Evolutionary conservation across 2,329 filamentous ascomycete species (phyloP).

Genomic region (Aspergillaceae sp.): DNA sequence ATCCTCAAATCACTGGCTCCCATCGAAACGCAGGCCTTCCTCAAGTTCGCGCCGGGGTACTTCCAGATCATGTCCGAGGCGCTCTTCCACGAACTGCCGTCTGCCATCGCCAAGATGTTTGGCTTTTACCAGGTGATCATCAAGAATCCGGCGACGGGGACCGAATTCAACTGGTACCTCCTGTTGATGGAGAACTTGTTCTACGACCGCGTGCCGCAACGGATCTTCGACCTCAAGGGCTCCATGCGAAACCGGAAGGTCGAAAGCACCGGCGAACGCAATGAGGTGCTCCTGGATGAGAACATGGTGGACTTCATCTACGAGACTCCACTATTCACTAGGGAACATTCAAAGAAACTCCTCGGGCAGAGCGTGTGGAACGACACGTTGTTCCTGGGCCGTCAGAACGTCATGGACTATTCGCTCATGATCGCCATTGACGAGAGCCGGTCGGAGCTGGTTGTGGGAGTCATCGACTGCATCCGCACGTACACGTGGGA

Average conservation of each 20-base stretch:
- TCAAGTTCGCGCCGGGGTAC: conserved; percentile 92
- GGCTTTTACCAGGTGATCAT: conserved; percentile 97
- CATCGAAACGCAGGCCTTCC: conserved; percentile 86
- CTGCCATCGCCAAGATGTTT: conserved; percentile 98
- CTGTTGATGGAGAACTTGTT: conserved; percentile 97
- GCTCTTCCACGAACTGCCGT: conserved; percentile 88
- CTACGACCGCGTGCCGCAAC: conserved; percentile 82
- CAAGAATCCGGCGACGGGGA: conserved; percentile 84
- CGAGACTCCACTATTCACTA: conserved; percentile 86
- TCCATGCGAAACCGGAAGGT: conserved; percentile 99
- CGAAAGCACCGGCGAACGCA: conserved; percentile 86
- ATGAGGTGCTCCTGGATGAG: conserved; percentile 92
- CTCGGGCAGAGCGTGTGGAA: conserved; percentile 91
- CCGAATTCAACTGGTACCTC: conserved; percentile 89
- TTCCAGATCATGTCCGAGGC: conserved; percentile 96
- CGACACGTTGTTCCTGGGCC: conserved; percentile 87
- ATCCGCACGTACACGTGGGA: conserved; percentile 99
- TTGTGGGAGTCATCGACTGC: conserved; percentile 96
- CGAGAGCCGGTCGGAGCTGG: conserved; percentile 77
- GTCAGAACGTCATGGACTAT: conserved; percentile 99
- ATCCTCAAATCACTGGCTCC: conserved; percentile 86
- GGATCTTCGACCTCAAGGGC: conserved; percentile 92
- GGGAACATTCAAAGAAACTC: conserved; percentile 92
- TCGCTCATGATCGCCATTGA: conserved; percentile 97
- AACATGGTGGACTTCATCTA: conserved; percentile 99